These are phyloP conservation scores for Flaveria sonorensis DNA, from an alignment of 129 eudicot species.

Conservation along the genomic window DNA sequence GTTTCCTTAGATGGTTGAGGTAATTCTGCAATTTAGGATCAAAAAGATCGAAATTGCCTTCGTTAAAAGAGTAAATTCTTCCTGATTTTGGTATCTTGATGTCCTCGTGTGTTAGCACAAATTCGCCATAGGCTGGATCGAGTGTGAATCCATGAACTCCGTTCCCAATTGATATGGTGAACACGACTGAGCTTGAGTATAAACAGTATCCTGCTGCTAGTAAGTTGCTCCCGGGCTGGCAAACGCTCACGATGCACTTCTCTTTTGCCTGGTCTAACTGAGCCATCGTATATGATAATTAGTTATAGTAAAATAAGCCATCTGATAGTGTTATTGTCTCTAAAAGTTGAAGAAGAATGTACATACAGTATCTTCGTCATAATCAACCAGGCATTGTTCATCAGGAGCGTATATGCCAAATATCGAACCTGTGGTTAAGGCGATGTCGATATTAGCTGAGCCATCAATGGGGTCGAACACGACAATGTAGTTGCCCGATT, in stretches of 20 bases:
- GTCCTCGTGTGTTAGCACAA: slow-evolving; percentile 79
- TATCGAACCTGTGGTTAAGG: slow-evolving; percentile 86
- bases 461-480: slow-evolving; percentile 97
- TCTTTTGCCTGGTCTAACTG: slow-evolving; percentile 68
- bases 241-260: slow-evolving; percentile 80
- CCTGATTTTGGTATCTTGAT: slow-evolving; percentile 78
- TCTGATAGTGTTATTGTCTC: not conserved
- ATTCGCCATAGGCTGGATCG: slow-evolving; percentile 86
- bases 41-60: slow-evolving; percentile 82
- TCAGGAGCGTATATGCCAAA: slow-evolving; percentile 90
- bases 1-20: slow-evolving; percentile 67
- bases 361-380: slow-evolving; percentile 55
- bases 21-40: slow-evolving; percentile 72
- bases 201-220: slow-evolving; percentile 93
- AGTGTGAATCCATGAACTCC: slow-evolving; percentile 81
- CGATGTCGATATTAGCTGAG: slow-evolving; percentile 86
- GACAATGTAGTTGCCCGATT: slow-evolving; percentile 90
- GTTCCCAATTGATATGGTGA: slow-evolving; percentile 72
- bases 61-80: slow-evolving; percentile 85
- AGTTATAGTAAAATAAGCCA: not conserved
- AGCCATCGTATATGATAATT: not conserved
- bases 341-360: not conserved
- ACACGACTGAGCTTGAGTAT: slow-evolving; percentile 85
- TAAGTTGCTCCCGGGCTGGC: slow-evolving; percentile 91
- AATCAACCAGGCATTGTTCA: slow-evolving; percentile 72